These are phyloP conservation scores for Aspergillus pseudonomiae DNA, from an alignment of 2,329 filamentous ascomycete species.

Conservation along the genomic window DNA sequence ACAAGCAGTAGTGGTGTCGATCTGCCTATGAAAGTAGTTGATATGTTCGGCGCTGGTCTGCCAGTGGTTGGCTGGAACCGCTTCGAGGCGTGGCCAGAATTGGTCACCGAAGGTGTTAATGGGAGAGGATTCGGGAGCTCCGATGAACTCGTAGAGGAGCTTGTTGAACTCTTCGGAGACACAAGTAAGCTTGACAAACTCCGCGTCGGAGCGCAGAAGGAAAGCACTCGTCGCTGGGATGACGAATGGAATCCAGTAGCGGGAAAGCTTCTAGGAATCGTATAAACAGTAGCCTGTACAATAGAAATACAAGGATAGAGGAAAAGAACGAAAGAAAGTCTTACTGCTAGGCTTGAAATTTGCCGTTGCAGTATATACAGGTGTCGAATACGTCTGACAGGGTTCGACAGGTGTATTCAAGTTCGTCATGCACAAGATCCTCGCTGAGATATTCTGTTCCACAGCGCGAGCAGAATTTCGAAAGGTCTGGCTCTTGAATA, in stretches of 20 bases:
- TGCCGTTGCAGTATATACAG: conserved; percentile 40
- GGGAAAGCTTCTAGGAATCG: conserved; percentile 66
- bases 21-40: conserved; percentile 97
- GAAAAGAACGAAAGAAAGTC: neutral
- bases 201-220: conserved; percentile 70
- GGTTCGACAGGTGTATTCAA: conserved; percentile 25
- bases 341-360: conserved; percentile 30
- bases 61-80: conserved; percentile 84
- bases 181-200: conserved; percentile 61
- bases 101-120: conserved; percentile 86
- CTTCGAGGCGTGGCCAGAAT: conserved; percentile 86
- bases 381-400: conserved; percentile 39
- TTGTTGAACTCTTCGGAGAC: conserved; percentile 67
- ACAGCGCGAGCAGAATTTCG: conserved; percentile 59
- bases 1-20: conserved; percentile 94
- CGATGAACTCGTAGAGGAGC: conserved; percentile 63
- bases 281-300: conserved; percentile 9
- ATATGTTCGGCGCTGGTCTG: conserved; percentile 95
- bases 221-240: conserved; percentile 81
- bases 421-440: conserved; percentile 33
- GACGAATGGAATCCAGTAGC: conserved; percentile 89
- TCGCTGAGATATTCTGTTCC: conserved; percentile 53
- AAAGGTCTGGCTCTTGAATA: conserved; percentile 57
- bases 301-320: neutral
- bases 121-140: conserved; percentile 80